Evolutionary conservation across 495 filamentous ascomycete species (phyloP), one percentile per base, ranked within the genome.

Genomic region (Hypoxylon lienhwacheense): DNA sequence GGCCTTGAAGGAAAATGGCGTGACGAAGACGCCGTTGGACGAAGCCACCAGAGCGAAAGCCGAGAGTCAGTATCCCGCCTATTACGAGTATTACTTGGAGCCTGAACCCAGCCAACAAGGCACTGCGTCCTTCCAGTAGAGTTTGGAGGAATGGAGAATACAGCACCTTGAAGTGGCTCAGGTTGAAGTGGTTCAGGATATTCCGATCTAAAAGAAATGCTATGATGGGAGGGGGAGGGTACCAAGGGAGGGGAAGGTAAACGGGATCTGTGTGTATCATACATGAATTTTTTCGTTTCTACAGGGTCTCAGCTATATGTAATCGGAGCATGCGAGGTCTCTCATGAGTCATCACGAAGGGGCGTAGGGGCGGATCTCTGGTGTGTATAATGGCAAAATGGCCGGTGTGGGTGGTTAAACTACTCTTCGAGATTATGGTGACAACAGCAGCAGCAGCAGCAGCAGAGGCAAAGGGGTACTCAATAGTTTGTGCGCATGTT

Each of bases 1-100:
- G 24, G 76, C 75, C 52, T 57, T 73, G 35, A 83, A 84, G 65
- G 81, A 85, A 45, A 86, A 85, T 55, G 84, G 83, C 3, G 76
- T 78, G 49, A 67, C 78, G 1, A 70, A 73, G 7, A 75, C 79
- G 5, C 80, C 82, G 43, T 66, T 89, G 21, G 85, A 89, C 51
- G 84, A 86, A 14, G 80, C 78, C 6, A 81, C 78, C 4, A 75
- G 83, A 37, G 71, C 72, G 5, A 81, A 81, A 55, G 85, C 85
- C 10, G 85, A 87, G 61, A 77, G 80, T 41, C 72, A 76, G 26
- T 88, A 85, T 55, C 81, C 76, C 49, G 84, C 75, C 43, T 89
- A 83, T 56, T 88, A 81, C 50, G 76, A 85, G 53, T 78, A 86
- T 33, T 79, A 84, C 46, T 71, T 66, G 40, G 83, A 85, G 43